Conservation (phyloP, 2,329 filamentous ascomycete genomes). For the Trichoderma polysporum region DNA sequence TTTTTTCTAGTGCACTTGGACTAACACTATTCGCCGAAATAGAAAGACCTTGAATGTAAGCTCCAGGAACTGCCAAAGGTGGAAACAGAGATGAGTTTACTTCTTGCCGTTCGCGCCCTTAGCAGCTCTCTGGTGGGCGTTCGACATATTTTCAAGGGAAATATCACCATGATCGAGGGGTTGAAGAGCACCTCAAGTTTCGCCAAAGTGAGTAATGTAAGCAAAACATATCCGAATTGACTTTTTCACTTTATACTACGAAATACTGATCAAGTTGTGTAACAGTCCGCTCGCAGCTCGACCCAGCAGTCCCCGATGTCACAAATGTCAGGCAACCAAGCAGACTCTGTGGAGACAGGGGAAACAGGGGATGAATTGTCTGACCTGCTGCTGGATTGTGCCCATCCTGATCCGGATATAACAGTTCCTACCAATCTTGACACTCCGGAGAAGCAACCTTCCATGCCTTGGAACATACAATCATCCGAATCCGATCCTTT, state of each 20-base stretch:
- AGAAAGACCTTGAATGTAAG: background rate
- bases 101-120: background rate
- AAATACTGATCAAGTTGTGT: background rate
- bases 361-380: background rate
- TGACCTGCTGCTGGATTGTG: background rate
- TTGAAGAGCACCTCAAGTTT: background rate
- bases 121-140: background rate
- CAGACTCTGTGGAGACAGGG: background rate
- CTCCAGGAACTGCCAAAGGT: background rate
- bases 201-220: background rate
- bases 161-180: background rate
- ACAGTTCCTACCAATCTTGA: background rate
- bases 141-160: background rate
- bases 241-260: rapidly evolving
- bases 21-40: background rate
- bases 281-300: background rate
- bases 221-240: background rate
- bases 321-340: background rate
- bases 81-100: background rate
- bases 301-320: background rate
- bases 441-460: background rate
- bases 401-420: background rate
- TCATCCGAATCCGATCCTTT: background rate
- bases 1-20: background rate
- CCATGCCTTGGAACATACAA: background rate